Evolutionary conservation across 345 rosid genomes (phyloP), one percentile per base, ranked within the genome.

Genomic region (Schrenkiella parvula): DNA sequence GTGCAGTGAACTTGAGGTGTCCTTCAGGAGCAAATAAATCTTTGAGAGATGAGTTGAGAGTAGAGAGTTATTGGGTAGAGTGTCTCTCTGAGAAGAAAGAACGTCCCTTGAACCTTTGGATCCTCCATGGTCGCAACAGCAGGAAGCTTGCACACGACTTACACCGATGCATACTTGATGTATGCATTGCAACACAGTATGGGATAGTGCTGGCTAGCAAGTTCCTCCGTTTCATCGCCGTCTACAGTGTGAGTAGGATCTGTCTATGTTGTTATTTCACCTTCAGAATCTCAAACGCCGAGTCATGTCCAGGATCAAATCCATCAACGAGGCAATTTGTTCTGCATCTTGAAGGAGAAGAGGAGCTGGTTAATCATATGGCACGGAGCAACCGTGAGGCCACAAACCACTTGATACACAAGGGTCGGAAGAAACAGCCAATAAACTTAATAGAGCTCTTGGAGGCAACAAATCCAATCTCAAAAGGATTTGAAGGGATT

Each of bases 271-370:
- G 54, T 6, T 41, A 4, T 52, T 37, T 18, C 51, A 73, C 77
- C 64, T 23, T 25, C 51, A 41, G 60, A 80, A 71, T 71, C 9
- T 42, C 77, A 15, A 78, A 41, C 59, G 26, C 28, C 53, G 93
- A 82, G 48, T 63, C 80, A 1, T 61, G 78, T 1, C 69, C 76
- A 21, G 79, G 75, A 50, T 69, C 77, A 10, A 67, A 5, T 58
- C 26, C 73, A 11, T 56, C 74, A 59, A 29, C 51, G 1, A 85
- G 67, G 79, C 82, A 70, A 23, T 93, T 82, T 42, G 97, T 90
- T 66, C 70, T 93, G 79, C 84, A 86, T 77, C 92, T 93, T 35
- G 96, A 93, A 80, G 98, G 96, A 4, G 98, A 93, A 81, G 79
- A 82, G 18, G 82, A 79, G 38, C 77, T 90, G 39, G 89, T 86